Evolutionary conservation across 2,329 filamentous ascomycete genomes (phyloP).

Genomic region (Fusarium sp.): DNA sequence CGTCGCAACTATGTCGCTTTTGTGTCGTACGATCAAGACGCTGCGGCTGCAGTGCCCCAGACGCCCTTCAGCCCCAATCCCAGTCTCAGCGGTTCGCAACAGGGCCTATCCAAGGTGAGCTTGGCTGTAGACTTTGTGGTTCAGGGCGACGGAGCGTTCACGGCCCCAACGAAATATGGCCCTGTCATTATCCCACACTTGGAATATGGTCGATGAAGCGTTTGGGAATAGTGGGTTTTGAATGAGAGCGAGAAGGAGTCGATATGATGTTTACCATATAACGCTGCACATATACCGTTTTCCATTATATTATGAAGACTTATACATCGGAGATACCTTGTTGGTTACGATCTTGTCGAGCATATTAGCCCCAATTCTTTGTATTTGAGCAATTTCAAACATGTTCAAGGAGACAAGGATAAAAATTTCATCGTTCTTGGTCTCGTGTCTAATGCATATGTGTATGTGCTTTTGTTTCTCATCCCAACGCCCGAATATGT

Average conservation of each 20-base stretch:
- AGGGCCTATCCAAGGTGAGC: conserved; percentile 75
- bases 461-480: conserved; percentile 26
- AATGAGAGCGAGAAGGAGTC: conserved; percentile 4
- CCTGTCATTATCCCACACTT: conserved; percentile 93
- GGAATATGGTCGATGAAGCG: conserved; percentile 69
- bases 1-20: conserved; percentile 92
- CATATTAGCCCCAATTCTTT: not conserved
- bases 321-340: conserved; percentile 43
- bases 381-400: not conserved
- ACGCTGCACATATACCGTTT: conserved; percentile 34
- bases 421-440: conserved; percentile 26
- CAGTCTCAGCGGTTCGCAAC: conserved; percentile 51
- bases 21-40: conserved; percentile 92
- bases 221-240: not conserved
- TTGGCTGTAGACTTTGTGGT: conserved; percentile 97
- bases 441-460: conserved; percentile 32
- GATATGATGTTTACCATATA: conserved; percentile 9
- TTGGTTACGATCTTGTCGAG: conserved; percentile 13
- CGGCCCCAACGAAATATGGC: conserved; percentile 90
- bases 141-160: conserved; percentile 86
- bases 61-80: conserved; percentile 53
- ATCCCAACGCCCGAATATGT: conserved; percentile 4
- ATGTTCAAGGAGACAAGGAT: not conserved
- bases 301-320: conserved; percentile 36
- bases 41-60: conserved; percentile 59